Base-by-base conservation (phyloP, 2,329 filamentous ascomycete genomes). In the Dactylellina sp. region DNA sequence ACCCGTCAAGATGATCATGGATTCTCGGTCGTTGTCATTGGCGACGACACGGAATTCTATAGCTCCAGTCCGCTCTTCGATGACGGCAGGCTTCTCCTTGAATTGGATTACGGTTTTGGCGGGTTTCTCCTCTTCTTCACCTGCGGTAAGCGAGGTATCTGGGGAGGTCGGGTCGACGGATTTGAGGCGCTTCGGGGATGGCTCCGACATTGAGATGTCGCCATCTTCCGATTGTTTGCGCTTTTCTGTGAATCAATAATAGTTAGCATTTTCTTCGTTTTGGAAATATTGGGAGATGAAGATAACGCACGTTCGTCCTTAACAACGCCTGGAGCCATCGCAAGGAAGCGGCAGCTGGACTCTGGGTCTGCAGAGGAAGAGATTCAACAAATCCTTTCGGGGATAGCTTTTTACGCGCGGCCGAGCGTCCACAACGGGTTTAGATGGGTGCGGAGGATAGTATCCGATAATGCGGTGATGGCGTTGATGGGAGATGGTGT, bases 1-100 rank as follows among this genome's bases (percentile, higher is more conserved):
- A 12, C 95, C 95, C 0, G 94, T 97, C 71, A 99, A 85, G 78
- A 99, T 96, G 79, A 98, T 96, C 77, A 93, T 89, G 80, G 91
- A 96, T 79, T 97, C 92, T 76, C 90, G 87, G 39, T 89, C 86
- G 78, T 91, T 91, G 80, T 99, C 95, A 80, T 99, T 99, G 85
- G 98, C 98, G 79, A 99, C 95, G 5, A 98, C 95, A 52, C 93
- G 89, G 81, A 98, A 98, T 81, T 98, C 93, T 78, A 99, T 98
- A 76, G 96, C 92, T 79, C 93, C 93, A 79, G 89, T 91, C 78
- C 93, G 90, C 82, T 99, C 95, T 83, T 99, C 95, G 76, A 96
- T 86, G 2, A 97, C 94, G 7, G 93, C 94, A 4, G 92, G 91
- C 89, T 92, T 59, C 20, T 75, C 71, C 14, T 75, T 75, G 40